Conservation (phyloP, 2,329 filamentous ascomycete genomes). For the Trichoderma sp. region DNA sequence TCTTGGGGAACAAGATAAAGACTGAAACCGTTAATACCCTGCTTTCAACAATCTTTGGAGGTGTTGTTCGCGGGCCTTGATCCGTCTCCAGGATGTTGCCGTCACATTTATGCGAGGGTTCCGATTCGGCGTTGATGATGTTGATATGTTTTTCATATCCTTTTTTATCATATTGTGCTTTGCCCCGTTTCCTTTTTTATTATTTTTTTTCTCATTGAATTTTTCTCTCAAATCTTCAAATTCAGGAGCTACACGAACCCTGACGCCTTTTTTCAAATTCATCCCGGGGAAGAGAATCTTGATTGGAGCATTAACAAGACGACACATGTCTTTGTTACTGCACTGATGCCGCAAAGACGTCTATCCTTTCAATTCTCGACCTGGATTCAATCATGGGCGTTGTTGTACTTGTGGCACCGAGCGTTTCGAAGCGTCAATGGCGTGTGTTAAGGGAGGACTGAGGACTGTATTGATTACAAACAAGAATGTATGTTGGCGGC, state of each 20-base stretch:
- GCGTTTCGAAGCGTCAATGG: background rate
- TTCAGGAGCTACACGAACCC: background rate
- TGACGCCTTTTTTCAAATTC: background rate
- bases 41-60: slow-evolving; percentile 55
- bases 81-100: slow-evolving; percentile 31
- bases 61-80: slow-evolving; percentile 31
- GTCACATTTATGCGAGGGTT: slow-evolving; percentile 43
- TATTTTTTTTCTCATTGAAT: slow-evolving; percentile 13
- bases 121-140: slow-evolving; percentile 47
- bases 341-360: background rate
- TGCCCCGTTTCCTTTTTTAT: slow-evolving; percentile 16
- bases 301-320: background rate
- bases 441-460: slow-evolving; percentile 8
- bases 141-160: slow-evolving; percentile 38
- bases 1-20: slow-evolving; percentile 20
- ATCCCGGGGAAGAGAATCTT: background rate
- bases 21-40: slow-evolving; percentile 56
- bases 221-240: slow-evolving; percentile 1
- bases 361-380: background rate
- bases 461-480: slow-evolving; percentile 18
- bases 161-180: slow-evolving; percentile 28
- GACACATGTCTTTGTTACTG: background rate
- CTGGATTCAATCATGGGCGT: background rate
- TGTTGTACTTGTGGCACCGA: background rate
- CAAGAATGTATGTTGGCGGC: slow-evolving; percentile 19